Percentiles rank a stretch among this genome's conserved stretches.
These are phyloP conservation scores for Gorgonomyces haynaldii DNA, from an alignment of 192 early-diverging fungal genomes.

Conservation along the genomic window DNA sequence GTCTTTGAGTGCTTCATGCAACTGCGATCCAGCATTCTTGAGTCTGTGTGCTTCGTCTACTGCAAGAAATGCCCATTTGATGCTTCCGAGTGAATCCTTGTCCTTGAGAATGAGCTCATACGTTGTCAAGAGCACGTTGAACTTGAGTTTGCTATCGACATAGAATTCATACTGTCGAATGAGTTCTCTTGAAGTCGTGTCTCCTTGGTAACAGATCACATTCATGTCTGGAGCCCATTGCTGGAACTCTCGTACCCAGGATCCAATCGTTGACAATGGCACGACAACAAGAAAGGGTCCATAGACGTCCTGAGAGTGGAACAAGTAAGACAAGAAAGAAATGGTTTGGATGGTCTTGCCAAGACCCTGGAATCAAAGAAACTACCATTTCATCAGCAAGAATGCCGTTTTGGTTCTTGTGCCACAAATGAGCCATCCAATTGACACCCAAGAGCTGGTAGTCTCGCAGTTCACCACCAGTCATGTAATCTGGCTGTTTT, in stretches of 20 bases:
- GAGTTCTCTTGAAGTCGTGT: conserved; percentile 61
- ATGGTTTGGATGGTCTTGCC: conserved; percentile 98
- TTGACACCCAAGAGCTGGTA: conserved; percentile 92
- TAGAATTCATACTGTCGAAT: conserved; percentile 96
- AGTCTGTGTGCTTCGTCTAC: conserved; percentile 98
- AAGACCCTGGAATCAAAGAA: conserved; percentile 49
- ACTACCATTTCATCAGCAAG: conserved; percentile 73
- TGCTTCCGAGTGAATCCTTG: conserved; percentile 59
- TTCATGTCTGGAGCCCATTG: conserved; percentile 95
- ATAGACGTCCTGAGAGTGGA: conserved; percentile 69
- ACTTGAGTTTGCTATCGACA: conserved; percentile 46
- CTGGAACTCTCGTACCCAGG: conserved; percentile 93
- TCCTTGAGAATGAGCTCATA: conserved; percentile 95
- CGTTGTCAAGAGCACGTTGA: conserved; percentile 91
- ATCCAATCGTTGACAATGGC: conserved; percentile 85
- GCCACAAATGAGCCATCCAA: conserved; percentile 96
- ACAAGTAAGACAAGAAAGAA: conserved; percentile 80
- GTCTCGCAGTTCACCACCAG: conserved; percentile 80
- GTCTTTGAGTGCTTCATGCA: conserved; percentile 81
- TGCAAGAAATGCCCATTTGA: conserved; percentile 86
- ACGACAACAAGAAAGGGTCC: conserved; percentile 96
- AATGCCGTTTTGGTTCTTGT: conserved; percentile 90
- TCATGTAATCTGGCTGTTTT: conserved; percentile 71
- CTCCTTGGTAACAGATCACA: conserved; percentile 79
- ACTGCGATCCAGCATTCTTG: conserved; percentile 87